These are phyloP conservation scores for Pseudoturritis turrita DNA, from an alignment of 345 rosid species.

Conservation along the genomic window DNA sequence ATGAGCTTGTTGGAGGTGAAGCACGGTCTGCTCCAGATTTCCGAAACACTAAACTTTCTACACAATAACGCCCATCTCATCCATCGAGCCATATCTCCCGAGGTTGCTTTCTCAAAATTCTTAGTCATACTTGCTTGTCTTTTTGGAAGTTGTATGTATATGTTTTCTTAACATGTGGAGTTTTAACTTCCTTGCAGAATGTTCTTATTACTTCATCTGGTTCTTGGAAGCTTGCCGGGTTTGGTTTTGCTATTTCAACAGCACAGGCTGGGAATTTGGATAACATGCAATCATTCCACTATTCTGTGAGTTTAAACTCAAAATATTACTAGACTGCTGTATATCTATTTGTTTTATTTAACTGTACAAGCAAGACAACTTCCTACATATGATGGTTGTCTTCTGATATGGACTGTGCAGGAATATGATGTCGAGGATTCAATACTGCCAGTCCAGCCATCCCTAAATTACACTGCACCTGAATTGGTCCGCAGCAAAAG, in stretches of 20 bases:
- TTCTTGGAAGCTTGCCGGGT: constrained; percentile 99
- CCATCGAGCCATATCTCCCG: constrained; percentile 93
- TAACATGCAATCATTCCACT: constrained; percentile 69
- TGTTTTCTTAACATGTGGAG: background rate
- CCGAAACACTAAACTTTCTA: constrained; percentile 83
- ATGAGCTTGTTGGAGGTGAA: constrained; percentile 95
- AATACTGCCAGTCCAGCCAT: constrained; percentile 85
- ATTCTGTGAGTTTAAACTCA: constrained; percentile 57
- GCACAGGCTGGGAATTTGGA: constrained; percentile 60
- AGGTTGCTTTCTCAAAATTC: constrained; percentile 40
- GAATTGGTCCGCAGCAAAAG: constrained; percentile 74
- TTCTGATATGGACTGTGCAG: constrained; percentile 37
- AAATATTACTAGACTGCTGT: background rate
- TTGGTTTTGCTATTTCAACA: constrained; percentile 72
- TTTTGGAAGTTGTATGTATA: background rate
- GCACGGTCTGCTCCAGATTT: constrained; percentile 88
- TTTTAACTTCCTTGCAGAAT: constrained; percentile 50
- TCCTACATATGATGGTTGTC: constrained; percentile 1
- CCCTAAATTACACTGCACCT: constrained; percentile 90
- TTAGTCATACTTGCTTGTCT: background rate
- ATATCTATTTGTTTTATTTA: background rate
- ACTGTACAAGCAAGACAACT: background rate
- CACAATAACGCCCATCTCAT: constrained; percentile 82
- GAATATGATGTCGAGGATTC: constrained; percentile 98
- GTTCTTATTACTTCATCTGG: constrained; percentile 81